A percentile compares a stretch with the other conserved stretches of the same genome.
Evolutionary conservation across 176 grass and related monocot species (phyloP).

Genomic region (Aegilops speltoides): DNA sequence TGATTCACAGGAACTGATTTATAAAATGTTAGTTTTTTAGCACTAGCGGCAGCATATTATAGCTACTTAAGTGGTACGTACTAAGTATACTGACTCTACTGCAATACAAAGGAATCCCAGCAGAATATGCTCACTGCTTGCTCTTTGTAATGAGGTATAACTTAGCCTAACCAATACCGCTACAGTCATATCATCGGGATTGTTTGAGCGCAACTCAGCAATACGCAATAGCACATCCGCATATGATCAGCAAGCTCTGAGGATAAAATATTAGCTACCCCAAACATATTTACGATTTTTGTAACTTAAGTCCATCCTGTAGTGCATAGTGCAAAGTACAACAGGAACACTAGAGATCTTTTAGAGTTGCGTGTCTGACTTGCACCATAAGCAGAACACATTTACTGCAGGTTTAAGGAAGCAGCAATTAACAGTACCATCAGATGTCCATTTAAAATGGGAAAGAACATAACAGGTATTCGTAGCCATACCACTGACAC

Average conservation of each 20-base stretch:
- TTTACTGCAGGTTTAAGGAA: slow-evolving; percentile 15
- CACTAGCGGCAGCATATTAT: not conserved
- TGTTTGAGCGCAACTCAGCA: not conserved
- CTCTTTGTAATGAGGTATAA: not conserved
- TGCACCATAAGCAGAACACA: not conserved
- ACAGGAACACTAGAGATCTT: not conserved
- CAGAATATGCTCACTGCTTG: slow-evolving; percentile 3
- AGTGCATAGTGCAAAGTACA: not conserved
- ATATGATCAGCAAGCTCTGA: not conserved
- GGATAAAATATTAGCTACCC: not conserved
- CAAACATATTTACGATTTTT: slow-evolving; percentile 2
- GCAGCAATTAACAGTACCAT: slow-evolving; percentile 6
- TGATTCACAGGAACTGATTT: not conserved
- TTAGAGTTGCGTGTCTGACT: not conserved
- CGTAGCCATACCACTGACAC: slow-evolving; percentile 82
- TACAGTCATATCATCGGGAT: not conserved
- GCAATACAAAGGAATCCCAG: not conserved
- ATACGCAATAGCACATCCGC: not conserved
- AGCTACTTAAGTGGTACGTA: not conserved
- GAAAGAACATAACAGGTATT: not conserved
- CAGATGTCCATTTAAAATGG: slow-evolving; percentile 18
- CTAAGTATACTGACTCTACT: not conserved
- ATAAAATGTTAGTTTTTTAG: not conserved
- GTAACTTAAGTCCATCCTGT: not conserved
- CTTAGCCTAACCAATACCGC: not conserved